A percentile compares a stretch with the other conserved stretches of the same genome.
Conservation (phyloP, 2,329 filamentous ascomycete species). For the Alternaria burnsii region DNA sequence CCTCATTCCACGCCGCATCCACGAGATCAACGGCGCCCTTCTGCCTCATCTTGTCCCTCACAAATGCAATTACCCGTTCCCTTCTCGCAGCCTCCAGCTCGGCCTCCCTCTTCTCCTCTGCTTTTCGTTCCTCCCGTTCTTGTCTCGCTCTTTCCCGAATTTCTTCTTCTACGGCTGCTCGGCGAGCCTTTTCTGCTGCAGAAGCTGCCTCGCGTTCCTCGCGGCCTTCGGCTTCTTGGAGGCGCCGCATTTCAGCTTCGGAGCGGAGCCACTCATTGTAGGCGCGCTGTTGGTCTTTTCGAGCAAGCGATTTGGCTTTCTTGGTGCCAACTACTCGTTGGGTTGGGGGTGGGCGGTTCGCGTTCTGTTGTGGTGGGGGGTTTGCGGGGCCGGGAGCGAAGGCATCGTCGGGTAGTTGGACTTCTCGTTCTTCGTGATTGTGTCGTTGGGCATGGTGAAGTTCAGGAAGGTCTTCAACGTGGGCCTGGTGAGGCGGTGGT, state of each 20-base stretch:
- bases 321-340: slow-evolving; percentile 56
- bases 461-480: slow-evolving; percentile 14
- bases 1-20: slow-evolving; percentile 53
- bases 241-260: slow-evolving; percentile 57
- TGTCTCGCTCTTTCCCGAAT: slow-evolving; percentile 52
- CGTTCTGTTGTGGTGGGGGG: slow-evolving; percentile 13
- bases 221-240: slow-evolving; percentile 53
- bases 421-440: slow-evolving; percentile 5
- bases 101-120: slow-evolving; percentile 51
- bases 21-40: slow-evolving; percentile 47
- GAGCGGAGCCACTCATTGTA: slow-evolving; percentile 61
- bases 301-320: slow-evolving; percentile 59
- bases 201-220: slow-evolving; percentile 56
- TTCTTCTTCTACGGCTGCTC: slow-evolving; percentile 54
- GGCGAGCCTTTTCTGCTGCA: slow-evolving; percentile 50
- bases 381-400: slow-evolving; percentile 46
- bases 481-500: slow-evolving; percentile 32
- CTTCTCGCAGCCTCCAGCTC: slow-evolving; percentile 41
- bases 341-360: slow-evolving; percentile 32
- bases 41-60: slow-evolving; percentile 34
- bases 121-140: slow-evolving; percentile 52
- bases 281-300: slow-evolving; percentile 53
- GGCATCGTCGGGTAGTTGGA: slow-evolving; percentile 21
- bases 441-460: neutral
- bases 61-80: slow-evolving; percentile 42